Evolutionary conservation across 352 stramenopile genomes (phyloP).

Genomic region (Aphanomyces astaci): DNA sequence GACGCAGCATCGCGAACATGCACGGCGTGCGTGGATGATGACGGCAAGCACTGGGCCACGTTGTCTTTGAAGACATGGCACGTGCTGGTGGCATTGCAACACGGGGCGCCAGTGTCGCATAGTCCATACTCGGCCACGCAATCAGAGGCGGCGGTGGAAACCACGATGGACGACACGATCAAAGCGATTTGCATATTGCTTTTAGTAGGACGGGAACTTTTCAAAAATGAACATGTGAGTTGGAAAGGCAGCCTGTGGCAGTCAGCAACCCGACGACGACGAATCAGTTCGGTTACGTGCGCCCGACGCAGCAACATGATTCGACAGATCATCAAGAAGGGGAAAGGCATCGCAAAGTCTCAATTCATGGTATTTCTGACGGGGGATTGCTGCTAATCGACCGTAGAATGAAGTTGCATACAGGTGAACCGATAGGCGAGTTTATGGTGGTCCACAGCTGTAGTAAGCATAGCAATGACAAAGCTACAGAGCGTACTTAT

Average conservation of each 20-base stretch:
- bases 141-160: constrained; percentile 45
- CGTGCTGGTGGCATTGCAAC: constrained; percentile 32
- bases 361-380: no score
- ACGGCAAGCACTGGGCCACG: neutral
- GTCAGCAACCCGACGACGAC: neutral
- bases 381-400: no score
- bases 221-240: neutral
- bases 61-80: constrained; percentile 36
- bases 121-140: neutral
- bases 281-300: neutral
- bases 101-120: neutral
- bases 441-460: no score
- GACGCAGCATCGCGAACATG: neutral
- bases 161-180: constrained; percentile 52
- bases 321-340: no score
- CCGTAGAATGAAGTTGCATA: no score
- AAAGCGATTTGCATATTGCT: constrained; percentile 29
- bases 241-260: no score
- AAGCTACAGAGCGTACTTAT: no score
- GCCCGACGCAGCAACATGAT: no score
- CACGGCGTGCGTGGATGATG: neutral
- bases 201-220: no score
- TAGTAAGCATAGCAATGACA: no score
- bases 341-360: no score
- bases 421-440: no score